Evolutionary conservation across 2,329 filamentous ascomycete species (phyloP).

Genomic region (Fusarium poae): DNA sequence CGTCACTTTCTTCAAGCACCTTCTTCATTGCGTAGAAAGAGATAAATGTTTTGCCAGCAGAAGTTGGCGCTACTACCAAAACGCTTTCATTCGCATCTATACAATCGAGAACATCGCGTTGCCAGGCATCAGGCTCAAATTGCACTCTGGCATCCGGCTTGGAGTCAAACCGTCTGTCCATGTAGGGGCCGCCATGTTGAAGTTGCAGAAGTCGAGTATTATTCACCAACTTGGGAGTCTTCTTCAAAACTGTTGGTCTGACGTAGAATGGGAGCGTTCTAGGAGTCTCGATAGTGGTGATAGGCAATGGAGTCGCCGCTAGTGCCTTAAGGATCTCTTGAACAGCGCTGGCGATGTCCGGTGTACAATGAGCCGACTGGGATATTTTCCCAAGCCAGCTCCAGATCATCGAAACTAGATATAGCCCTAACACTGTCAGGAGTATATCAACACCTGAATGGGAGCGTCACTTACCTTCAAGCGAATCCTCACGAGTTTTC

Average conservation of each 20-base stretch:
- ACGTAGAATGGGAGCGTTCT: constrained; percentile 25
- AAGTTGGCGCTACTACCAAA: constrained; percentile 82
- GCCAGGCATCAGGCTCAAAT: constrained; percentile 83
- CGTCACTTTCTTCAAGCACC: constrained; percentile 74
- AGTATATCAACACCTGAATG: neutral
- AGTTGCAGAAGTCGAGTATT: constrained; percentile 69
- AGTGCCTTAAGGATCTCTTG: constrained; percentile 24
- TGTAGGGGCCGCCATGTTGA: constrained; percentile 76
- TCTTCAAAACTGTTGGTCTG: neutral
- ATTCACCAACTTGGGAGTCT: neutral
- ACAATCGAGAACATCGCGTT: constrained; percentile 77
- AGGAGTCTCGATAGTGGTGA: constrained; percentile 3
- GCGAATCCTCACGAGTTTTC: neutral
- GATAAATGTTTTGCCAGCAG: constrained; percentile 86
- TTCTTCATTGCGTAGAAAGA: constrained; percentile 88
- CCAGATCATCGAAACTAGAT: constrained; percentile 46
- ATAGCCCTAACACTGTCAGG: constrained; percentile 30
- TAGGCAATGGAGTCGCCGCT: constrained; percentile 13
- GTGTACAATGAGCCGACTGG: constrained; percentile 25
- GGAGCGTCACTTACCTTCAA: constrained; percentile 1
- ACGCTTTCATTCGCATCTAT: constrained; percentile 78
- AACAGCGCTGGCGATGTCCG: constrained; percentile 22
- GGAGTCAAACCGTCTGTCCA: constrained; percentile 80
- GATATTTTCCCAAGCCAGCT: constrained; percentile 40
- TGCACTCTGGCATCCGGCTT: constrained; percentile 74